Base-by-base conservation (phyloP, 2,329 filamentous ascomycete genomes). In the Didymella keratinophila region DNA sequence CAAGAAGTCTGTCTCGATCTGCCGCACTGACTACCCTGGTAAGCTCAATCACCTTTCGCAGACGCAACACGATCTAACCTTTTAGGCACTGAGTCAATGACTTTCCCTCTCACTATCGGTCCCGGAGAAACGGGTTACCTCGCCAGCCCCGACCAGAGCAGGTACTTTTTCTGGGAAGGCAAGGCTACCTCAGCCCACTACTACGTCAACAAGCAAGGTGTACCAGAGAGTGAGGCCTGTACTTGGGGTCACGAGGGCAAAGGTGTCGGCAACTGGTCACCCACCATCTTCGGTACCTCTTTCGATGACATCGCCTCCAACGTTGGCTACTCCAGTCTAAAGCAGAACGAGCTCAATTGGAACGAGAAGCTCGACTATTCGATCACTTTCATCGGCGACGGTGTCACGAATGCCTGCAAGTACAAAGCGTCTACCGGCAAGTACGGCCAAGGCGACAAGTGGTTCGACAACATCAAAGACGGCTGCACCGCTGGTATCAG, bases 21-120 rank as follows among this genome's bases (percentile, higher is more conserved):
- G 95, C 87, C 92, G 92, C 78, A 98, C 95, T 65, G 93, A 97
- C 78, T 99, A 99, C 80, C 95, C 95, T 62, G 94, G 93, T 84
- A 73, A 75, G 77, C 66, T 3, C 20, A n/a, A 21, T 2, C 18
- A n/a, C 11, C 11, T 14, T 23, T 1, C 3, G 5, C 10, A 9
- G 23, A 6, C 8, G 4, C 9, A 27, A 27, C 11, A 25, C 28
- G 30, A 43, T 56, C 72, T 2, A 73, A 16, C 20, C 1, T 36
- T 2, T 16, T 7, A 83, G 83, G 84, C 73, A 93, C 88, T 58
- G 95, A 99, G 82, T 84, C 84, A 69, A 94, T 97, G 87, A 91
- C 90, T 53, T 85, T 98, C 58, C 91, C 94, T 44, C 80, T 93
- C 45, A 79, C 86, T 57, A 83, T 89, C 42, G 65, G 78, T 5